Conservation (phyloP, 1,284 basidiomycete species). For the Marasmius sp. region DNA sequence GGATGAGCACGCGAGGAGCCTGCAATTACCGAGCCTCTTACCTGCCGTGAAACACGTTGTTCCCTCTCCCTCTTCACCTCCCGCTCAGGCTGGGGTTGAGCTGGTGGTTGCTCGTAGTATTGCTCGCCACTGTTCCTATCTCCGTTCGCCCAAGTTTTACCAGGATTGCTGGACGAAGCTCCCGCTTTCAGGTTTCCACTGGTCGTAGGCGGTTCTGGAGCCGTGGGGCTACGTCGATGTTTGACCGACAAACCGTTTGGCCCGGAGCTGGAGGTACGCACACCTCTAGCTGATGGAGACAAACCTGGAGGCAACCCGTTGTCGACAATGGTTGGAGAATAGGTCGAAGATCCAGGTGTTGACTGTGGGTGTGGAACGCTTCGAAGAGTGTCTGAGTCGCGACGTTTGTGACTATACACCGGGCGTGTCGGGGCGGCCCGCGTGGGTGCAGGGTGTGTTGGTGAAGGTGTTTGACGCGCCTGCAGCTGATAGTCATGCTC, state of each 20-base stretch:
- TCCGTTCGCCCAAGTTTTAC: conserved; percentile 51
- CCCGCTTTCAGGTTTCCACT: conserved; percentile 32
- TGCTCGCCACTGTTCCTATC: conserved; percentile 36
- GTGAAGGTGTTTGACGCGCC: conserved; percentile 54
- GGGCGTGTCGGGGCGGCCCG: conserved; percentile 20
- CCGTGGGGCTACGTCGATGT: conserved; percentile 63
- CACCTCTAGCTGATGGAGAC: conserved; percentile 28
- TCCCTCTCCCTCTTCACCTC: conserved; percentile 27
- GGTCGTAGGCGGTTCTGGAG: conserved; percentile 52
- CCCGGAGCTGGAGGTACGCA: conserved; percentile 8
- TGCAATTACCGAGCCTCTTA: conserved; percentile 25
- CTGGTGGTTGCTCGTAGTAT: conserved; percentile 30
- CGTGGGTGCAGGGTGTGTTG: conserved; percentile 36
- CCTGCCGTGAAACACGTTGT: conserved; percentile 22
- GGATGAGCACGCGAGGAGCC: conserved; percentile 18
- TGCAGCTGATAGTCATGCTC: conserved; percentile 15
- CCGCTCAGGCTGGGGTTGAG: conserved; percentile 28
- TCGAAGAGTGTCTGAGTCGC: conserved; percentile 74
- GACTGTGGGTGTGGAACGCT: conserved; percentile 30
- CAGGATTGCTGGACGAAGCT: conserved; percentile 18
- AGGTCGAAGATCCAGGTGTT: background rate
- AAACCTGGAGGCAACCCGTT: conserved; percentile 17
- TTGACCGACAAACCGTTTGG: conserved; percentile 24
- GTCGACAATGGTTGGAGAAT: conserved; percentile 36
- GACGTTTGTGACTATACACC: conserved; percentile 50